Percentiles rank a stretch among this genome's conserved stretches.
These are phyloP conservation scores for Pochonia chlamydosporia DNA, from an alignment of 2,329 filamentous ascomycete genomes.

Conservation along the genomic window DNA sequence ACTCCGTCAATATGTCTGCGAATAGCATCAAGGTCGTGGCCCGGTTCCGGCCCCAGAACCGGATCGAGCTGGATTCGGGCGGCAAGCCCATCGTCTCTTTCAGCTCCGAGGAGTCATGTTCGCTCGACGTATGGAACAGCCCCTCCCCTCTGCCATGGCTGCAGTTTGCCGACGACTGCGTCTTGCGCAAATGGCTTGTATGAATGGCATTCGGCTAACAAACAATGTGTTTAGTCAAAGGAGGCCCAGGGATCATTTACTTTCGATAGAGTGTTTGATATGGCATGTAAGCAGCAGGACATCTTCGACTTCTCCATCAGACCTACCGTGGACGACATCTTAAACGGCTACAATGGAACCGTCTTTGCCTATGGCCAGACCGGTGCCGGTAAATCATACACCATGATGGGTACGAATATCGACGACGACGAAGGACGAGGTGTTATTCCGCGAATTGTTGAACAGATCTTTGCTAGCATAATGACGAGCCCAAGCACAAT, in stretches of 20 bases:
- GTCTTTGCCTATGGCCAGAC: slow-evolving; percentile 99
- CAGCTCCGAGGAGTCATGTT: slow-evolving; percentile 82
- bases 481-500: slow-evolving; percentile 86
- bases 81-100: slow-evolving; percentile 90
- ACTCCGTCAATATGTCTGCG: slow-evolving; percentile 45
- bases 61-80: slow-evolving; percentile 81
- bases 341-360: slow-evolving; percentile 98
- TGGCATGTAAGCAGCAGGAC: slow-evolving; percentile 82
- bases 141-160: slow-evolving; percentile 2
- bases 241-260: slow-evolving; percentile 85
- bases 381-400: slow-evolving; percentile 96
- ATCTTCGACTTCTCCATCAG: slow-evolving; percentile 98
- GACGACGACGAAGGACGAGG: slow-evolving; percentile 82
- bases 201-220: slow-evolving; percentile 10
- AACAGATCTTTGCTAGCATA: slow-evolving; percentile 96
- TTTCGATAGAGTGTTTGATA: slow-evolving; percentile 96
- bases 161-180: not conserved
- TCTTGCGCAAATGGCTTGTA: not conserved
- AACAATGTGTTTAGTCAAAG: slow-evolving; percentile 55
- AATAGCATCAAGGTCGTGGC: slow-evolving; percentile 85
- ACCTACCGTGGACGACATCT: slow-evolving; percentile 92
- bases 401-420: slow-evolving; percentile 80
- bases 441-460: slow-evolving; percentile 93
- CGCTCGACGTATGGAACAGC: slow-evolving; percentile 61
- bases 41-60: slow-evolving; percentile 96